Percentiles rank a stretch among this genome's conserved stretches.
Evolutionary conservation across 176 grass and related monocot genomes (phyloP).

Genomic region (Rhynchospora pubera): DNA sequence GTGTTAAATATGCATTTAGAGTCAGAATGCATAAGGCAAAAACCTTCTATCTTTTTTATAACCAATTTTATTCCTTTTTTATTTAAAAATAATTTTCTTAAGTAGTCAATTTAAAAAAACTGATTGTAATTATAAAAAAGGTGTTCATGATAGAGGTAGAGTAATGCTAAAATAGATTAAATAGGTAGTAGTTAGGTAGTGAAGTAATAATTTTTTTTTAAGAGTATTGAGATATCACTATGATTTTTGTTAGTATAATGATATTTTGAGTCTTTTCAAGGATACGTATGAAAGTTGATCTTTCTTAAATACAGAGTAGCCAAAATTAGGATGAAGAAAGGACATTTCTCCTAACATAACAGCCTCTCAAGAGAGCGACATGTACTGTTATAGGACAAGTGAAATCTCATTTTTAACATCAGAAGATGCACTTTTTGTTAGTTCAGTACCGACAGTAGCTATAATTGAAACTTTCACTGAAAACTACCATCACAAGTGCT

Average conservation of each 20-base stretch:
- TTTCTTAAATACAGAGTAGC: background rate
- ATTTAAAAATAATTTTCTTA: background rate
- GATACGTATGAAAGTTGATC: background rate
- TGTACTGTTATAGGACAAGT: background rate
- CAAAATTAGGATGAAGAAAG: slow-evolving; percentile 7
- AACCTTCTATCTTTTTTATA: background rate
- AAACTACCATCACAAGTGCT: slow-evolving; percentile 2
- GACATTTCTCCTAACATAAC: slow-evolving; percentile 18
- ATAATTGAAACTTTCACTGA: background rate
- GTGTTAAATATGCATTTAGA: background rate
- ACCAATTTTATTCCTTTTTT: background rate
- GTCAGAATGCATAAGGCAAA: background rate
- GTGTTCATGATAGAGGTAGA: background rate
- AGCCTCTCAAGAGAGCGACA: slow-evolving; percentile 15
- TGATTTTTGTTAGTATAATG: background rate
- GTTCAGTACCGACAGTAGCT: background rate
- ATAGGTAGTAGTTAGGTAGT: background rate
- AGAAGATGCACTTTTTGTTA: background rate
- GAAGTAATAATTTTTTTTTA: background rate
- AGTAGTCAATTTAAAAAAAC: background rate
- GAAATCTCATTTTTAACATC: background rate
- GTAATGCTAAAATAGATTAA: background rate
- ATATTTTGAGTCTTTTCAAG: background rate
- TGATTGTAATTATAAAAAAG: background rate
- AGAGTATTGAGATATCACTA: background rate